phyloP scores from a whole-genome alignment of 176 grass and related monocot genomes.

The Oryza officinalis region DNA sequence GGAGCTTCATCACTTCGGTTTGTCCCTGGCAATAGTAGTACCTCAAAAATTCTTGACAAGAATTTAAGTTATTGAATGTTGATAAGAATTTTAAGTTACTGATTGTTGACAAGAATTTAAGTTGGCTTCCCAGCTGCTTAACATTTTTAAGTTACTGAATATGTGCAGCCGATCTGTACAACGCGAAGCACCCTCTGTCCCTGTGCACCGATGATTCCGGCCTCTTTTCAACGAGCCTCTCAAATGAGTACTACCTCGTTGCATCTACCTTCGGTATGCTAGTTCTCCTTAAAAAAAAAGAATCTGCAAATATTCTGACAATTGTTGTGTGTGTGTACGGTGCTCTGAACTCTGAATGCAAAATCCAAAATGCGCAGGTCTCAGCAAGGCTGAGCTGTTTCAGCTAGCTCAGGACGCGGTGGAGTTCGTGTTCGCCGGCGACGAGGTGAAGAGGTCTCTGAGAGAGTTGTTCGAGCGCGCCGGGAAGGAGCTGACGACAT shows the following conservation, averaged over 20 bases:
- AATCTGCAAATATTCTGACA: background rate
- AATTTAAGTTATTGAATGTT: background rate
- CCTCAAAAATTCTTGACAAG: background rate
- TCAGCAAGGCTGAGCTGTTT: slow-evolving; percentile 74
- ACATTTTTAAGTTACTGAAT: slow-evolving; percentile 14
- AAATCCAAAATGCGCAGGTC: slow-evolving; percentile 40
- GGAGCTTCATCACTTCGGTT: slow-evolving; percentile 86
- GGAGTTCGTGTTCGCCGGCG: slow-evolving; percentile 61
- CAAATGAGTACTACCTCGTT: slow-evolving; percentile 73
- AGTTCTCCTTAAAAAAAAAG: slow-evolving; percentile 8
- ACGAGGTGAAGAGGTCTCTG: slow-evolving; percentile 64
- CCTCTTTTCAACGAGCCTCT: slow-evolving; percentile 80
- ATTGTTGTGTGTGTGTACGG: background rate
- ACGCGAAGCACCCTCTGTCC: slow-evolving; percentile 66
- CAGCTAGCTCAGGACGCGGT: slow-evolving; percentile 57
- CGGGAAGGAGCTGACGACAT: slow-evolving; percentile 27
- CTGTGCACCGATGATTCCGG: slow-evolving; percentile 89
- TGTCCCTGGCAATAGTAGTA: slow-evolving; percentile 2
- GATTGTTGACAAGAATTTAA: background rate
- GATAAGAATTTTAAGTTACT: no score
- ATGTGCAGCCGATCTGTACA: slow-evolving; percentile 80
- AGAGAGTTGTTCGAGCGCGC: slow-evolving; percentile 53
- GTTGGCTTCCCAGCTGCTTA: background rate
- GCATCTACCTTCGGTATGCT: slow-evolving; percentile 65
- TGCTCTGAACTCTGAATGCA: background rate